These are phyloP conservation scores for Strobilomyces dryophilus DNA, from an alignment of 768 basidiomycete genomes.

Conservation along the genomic window DNA sequence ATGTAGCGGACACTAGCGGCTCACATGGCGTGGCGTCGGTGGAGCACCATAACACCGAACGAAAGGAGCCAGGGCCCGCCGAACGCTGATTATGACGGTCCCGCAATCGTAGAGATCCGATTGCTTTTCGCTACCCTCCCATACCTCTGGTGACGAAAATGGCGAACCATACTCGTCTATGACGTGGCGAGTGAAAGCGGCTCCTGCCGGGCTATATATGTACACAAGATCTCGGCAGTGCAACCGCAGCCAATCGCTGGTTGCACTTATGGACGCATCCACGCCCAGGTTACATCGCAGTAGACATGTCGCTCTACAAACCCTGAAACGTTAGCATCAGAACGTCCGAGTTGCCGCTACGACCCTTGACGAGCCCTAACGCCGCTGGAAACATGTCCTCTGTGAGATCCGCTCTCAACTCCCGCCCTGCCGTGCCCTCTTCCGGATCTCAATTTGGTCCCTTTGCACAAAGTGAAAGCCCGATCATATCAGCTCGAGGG, in stretches of 20 bases:
- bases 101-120: conserved; percentile 13
- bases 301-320: background rate
- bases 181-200: conserved; percentile 3
- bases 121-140: background rate
- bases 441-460: conserved; percentile 24
- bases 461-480: conserved; percentile 18
- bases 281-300: conserved; percentile 10
- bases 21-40: conserved; percentile 19
- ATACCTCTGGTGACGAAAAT: background rate
- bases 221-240: background rate
- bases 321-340: conserved; percentile 18
- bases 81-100: conserved; percentile 11
- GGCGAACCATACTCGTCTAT: background rate
- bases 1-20: conserved; percentile 20
- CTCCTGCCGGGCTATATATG: conserved; percentile 3
- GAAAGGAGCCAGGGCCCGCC: background rate
- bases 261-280: background rate
- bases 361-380: conserved; percentile 10
- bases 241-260: background rate
- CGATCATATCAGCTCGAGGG: conserved; percentile 19
- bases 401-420: conserved; percentile 30
- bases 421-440: conserved; percentile 1
- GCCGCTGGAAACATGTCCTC: conserved; percentile 17
- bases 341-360: background rate
- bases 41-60: conserved; percentile 4